phyloP scores from a whole-genome alignment of 2,329 filamentous ascomycete species.

The Daldinia eschscholtzii region DNA sequence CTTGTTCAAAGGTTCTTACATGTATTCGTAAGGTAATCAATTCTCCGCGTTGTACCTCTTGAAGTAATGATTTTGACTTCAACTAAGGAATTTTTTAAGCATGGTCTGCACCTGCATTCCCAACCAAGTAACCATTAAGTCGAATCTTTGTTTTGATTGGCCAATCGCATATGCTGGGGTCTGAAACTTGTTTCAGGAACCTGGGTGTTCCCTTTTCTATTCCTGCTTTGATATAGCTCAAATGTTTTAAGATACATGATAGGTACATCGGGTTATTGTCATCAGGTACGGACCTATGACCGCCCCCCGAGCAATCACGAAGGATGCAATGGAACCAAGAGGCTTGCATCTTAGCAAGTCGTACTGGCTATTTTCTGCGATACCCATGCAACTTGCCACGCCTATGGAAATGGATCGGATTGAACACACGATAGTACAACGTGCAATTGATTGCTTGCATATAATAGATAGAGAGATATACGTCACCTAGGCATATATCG shows the following conservation, averaged over 20 bases:
- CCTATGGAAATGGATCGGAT: background rate
- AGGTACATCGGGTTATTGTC: background rate
- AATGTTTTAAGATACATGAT: slow-evolving; percentile 19
- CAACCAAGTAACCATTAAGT: slow-evolving; percentile 38
- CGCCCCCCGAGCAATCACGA: background rate
- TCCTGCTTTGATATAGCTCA: slow-evolving; percentile 10
- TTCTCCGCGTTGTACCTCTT: background rate
- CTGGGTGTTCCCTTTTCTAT: slow-evolving; percentile 28
- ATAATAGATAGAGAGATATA: background rate
- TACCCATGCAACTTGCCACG: background rate
- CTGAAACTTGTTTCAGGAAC: slow-evolving; percentile 46
- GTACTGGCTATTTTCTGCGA: background rate
- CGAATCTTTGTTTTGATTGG: slow-evolving; percentile 35
- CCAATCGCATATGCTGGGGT: slow-evolving; percentile 23
- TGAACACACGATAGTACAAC: background rate
- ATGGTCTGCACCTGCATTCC: slow-evolving; percentile 36
- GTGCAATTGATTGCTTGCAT: background rate
- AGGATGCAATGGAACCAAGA: background rate
- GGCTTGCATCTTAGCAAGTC: background rate
- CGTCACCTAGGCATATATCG: background rate
- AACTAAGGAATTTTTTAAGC: slow-evolving; percentile 18
- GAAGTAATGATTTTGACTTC: slow-evolving; percentile 12
- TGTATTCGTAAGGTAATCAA: slow-evolving; percentile 2
- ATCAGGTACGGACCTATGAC: background rate
- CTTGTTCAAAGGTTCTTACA: background rate